phyloP scores from a whole-genome alignment of 2,329 filamentous ascomycete species.

The Arthroderma uncinatum region DNA sequence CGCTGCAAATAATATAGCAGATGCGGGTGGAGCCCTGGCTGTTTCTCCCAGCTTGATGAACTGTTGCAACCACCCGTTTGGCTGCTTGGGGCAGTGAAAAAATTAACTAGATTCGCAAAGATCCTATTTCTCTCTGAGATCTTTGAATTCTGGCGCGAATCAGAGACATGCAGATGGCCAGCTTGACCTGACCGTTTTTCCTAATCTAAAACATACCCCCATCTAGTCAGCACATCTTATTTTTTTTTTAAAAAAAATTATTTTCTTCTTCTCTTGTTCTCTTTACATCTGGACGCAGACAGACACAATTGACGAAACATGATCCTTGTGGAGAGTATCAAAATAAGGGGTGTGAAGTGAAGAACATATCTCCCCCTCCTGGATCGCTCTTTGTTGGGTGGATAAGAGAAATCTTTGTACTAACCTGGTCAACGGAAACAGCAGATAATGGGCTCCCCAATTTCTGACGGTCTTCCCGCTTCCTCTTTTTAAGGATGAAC shows the following conservation, averaged over 20 bases:
- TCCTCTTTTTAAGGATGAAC: not conserved
- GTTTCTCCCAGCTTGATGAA: constrained; percentile 11
- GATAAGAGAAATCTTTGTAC: not conserved
- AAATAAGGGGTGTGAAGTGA: not conserved
- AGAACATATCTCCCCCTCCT: not conserved
- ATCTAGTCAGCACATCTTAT: not conserved
- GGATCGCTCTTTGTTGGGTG: constrained; percentile 1
- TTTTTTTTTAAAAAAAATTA: not conserved
- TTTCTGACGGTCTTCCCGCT: not conserved
- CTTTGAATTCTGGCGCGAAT: constrained; percentile 5
- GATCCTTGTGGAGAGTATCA: not conserved
- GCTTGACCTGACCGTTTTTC: constrained; percentile 5
- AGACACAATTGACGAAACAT: not conserved
- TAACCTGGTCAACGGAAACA: constrained; percentile 7
- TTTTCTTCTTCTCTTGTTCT: not conserved
- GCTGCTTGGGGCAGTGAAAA: not conserved
- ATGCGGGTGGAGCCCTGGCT: constrained; percentile 5
- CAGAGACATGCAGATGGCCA: constrained; percentile 13
- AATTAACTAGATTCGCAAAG: not conserved
- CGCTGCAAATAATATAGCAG: constrained; percentile 2
- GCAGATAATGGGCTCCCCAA: not conserved
- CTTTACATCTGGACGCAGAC: not conserved
- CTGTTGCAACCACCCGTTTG: constrained; percentile 14
- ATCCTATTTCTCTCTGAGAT: not conserved
- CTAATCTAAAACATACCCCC: not conserved